These are phyloP conservation scores for Aspergillus carbonarius DNA, from an alignment of 2,329 filamentous ascomycete genomes.

Conservation along the genomic window DNA sequence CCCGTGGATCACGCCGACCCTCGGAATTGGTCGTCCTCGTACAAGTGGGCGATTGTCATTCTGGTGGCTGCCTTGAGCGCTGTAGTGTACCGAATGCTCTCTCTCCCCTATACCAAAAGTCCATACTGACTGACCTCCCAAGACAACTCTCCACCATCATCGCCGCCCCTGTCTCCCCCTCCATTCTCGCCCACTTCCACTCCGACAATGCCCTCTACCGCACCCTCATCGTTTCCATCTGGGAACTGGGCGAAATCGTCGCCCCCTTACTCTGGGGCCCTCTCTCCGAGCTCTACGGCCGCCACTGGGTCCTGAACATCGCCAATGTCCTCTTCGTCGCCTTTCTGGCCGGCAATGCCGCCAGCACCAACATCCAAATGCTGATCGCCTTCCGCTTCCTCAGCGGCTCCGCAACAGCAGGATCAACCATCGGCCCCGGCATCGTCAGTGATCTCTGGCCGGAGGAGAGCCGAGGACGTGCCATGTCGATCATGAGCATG, in stretches of 20 bases:
- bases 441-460: neutral
- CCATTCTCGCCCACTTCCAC: neutral
- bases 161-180: constrained; percentile 1
- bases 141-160: constrained; percentile 5
- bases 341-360: constrained; percentile 10
- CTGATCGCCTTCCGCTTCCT: constrained; percentile 13
- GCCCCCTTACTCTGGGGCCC: constrained; percentile 13
- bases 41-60: neutral
- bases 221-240: constrained; percentile 5
- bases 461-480: neutral
- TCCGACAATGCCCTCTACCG: constrained; percentile 6
- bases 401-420: constrained; percentile 8
- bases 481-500: constrained; percentile 3
- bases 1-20: neutral
- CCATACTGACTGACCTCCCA: neutral
- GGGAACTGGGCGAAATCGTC: constrained; percentile 10
- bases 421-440: neutral
- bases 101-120: neutral
- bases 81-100: neutral
- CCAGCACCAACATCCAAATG: constrained; percentile 3
- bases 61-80: neutral
- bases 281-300: constrained; percentile 11
- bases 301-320: constrained; percentile 10
- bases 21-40: neutral
- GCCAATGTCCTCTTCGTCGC: constrained; percentile 14